A percentile compares a stretch with the other conserved stretches of the same genome.
These are phyloP conservation scores for Polytrichum commune DNA, from an alignment of 225 moss, liverwort and hornwort species.

Conservation along the genomic window DNA sequence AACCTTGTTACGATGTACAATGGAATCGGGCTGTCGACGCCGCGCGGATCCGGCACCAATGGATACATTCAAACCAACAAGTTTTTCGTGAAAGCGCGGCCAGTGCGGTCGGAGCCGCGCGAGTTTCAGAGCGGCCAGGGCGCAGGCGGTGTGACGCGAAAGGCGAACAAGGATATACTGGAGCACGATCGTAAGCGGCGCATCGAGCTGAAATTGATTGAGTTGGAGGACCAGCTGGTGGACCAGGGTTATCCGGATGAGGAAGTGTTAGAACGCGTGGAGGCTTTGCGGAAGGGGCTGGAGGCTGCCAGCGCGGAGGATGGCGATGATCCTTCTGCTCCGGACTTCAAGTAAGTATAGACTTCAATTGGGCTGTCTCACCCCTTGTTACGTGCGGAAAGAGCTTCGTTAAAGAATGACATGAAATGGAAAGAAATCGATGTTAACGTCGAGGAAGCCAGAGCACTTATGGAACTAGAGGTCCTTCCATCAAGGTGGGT, in stretches of 20 bases:
- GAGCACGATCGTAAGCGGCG: constrained; percentile 96
- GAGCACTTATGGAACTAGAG: too few species aligned
- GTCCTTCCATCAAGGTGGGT: too few species aligned
- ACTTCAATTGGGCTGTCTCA: background rate
- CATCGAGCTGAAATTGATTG: constrained; percentile 88
- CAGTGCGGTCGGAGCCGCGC: constrained; percentile 76
- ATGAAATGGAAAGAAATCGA: too few species aligned
- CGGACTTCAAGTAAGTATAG: constrained; percentile 26
- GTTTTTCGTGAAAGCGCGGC: constrained; percentile 88
- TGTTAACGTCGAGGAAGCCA: too few species aligned
- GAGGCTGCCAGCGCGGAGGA: constrained; percentile 66
- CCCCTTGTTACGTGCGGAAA: too few species aligned
- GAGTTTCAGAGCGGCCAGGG: constrained; percentile 95
- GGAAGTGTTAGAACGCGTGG: constrained; percentile 77
- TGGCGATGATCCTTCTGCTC: constrained; percentile 43
- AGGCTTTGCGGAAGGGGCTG: constrained; percentile 61
- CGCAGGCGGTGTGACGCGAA: constrained; percentile 82
- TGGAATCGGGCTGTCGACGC: constrained; percentile 91
- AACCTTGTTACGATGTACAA: constrained; percentile 67
- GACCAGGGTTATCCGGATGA: constrained; percentile 78
- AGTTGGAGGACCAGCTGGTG: constrained; percentile 89
- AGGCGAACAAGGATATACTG: constrained; percentile 88
- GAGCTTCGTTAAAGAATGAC: too few species aligned
- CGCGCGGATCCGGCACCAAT: constrained; percentile 99
- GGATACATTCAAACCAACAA: constrained; percentile 99